These are phyloP conservation scores for Calonectria pauciramosa DNA, from an alignment of 2,329 filamentous ascomycete genomes.

Conservation along the genomic window DNA sequence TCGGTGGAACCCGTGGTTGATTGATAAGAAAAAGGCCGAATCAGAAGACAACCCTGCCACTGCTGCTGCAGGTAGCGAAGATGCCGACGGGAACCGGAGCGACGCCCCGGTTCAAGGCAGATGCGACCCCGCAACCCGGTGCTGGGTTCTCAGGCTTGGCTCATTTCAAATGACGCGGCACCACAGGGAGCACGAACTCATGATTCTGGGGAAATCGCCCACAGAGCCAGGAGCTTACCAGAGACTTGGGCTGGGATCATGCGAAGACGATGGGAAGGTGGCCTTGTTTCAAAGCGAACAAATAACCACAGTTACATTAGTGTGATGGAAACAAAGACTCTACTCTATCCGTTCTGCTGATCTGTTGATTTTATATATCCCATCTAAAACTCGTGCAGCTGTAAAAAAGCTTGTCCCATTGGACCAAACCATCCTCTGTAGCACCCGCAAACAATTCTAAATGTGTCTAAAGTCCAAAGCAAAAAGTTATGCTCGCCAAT, in stretches of 20 bases:
- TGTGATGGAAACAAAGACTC: background rate
- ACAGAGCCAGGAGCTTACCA: conserved; percentile 24
- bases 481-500: background rate
- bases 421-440: too few relatives aligned
- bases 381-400: background rate
- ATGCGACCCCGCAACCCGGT: conserved; percentile 17
- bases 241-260: conserved; percentile 30
- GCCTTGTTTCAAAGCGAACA: background rate
- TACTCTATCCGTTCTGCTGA: background rate
- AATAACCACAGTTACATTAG: background rate
- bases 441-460: background rate
- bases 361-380: background rate
- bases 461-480: background rate
- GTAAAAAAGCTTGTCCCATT: background rate
- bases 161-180: conserved; percentile 15
- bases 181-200: conserved; percentile 22
- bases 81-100: background rate
- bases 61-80: background rate
- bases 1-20: conserved; percentile 11
- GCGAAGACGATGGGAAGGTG: background rate
- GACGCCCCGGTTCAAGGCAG: background rate
- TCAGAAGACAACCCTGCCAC: background rate
- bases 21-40: background rate
- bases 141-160: conserved; percentile 36
- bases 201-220: conserved; percentile 32